Evolutionary conservation across 441 rosid genomes (phyloP).

Genomic region (Erysimum cheiri): DNA sequence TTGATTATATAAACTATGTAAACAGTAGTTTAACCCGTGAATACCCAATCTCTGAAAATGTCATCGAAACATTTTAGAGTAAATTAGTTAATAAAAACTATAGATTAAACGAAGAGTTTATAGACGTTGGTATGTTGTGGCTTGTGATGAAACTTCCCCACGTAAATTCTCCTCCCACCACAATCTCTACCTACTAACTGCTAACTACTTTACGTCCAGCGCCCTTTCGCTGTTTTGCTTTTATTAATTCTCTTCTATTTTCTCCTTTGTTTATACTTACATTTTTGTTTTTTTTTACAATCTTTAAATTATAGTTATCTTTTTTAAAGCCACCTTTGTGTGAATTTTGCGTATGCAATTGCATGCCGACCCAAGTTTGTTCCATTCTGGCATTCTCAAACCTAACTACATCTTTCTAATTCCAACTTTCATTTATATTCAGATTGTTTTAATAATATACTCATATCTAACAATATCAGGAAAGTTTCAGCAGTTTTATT

Average conservation of each 20-base stretch:
- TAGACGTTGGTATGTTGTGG: conserved; percentile 40
- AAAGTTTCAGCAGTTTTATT: conserved; percentile 9
- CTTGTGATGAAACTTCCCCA: conserved; percentile 38
- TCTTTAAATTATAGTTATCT: conserved; percentile 24
- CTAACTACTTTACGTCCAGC: conserved; percentile 40
- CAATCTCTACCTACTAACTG: conserved; percentile 45
- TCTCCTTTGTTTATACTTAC: not conserved
- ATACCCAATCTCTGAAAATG: not conserved
- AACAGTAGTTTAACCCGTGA: not conserved
- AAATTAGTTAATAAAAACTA: conserved; percentile 3
- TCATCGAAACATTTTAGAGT: conserved; percentile 7
- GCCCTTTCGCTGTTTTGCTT: conserved; percentile 38
- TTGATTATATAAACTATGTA: not conserved
- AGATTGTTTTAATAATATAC: not conserved
- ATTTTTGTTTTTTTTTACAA: not conserved
- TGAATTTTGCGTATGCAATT: conserved; percentile 35
- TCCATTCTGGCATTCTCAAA: conserved; percentile 33
- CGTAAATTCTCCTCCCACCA: conserved; percentile 41
- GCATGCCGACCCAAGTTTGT: conserved; percentile 23
- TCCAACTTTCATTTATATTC: not conserved
- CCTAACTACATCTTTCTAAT: conserved; percentile 26
- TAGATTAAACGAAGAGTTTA: conserved; percentile 16
- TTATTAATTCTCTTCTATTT: conserved; percentile 3
- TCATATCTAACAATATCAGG: not conserved
- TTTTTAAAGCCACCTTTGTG: conserved; percentile 28